phyloP scores from a whole-genome alignment of 129 eudicot species.

The Erigeron canadensis region DNA sequence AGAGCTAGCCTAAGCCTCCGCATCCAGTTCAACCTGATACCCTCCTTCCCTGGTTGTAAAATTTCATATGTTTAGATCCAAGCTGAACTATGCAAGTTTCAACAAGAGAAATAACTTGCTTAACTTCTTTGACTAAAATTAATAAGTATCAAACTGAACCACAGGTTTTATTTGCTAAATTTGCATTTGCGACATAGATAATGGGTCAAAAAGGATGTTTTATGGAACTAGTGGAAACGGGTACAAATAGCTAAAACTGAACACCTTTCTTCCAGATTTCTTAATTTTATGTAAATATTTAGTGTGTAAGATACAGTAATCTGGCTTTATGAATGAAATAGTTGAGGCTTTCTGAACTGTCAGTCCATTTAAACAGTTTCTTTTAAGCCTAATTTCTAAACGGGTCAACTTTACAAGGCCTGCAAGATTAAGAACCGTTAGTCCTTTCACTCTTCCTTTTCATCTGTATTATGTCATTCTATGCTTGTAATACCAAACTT shows the following conservation, averaged over 20 bases:
- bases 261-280: background rate
- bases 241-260: background rate
- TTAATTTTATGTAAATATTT: background rate
- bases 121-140: background rate
- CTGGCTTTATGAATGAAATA: background rate
- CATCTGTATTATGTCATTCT: background rate
- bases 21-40: conserved; percentile 56
- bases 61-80: background rate
- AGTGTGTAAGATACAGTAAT: background rate
- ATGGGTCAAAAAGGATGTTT: background rate
- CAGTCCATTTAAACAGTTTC: background rate
- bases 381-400: background rate
- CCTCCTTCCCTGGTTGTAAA: conserved; percentile 51
- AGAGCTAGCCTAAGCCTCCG: conserved; percentile 62
- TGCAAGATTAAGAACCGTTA: background rate
- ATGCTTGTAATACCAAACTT: background rate
- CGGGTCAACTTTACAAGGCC: background rate
- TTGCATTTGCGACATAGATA: background rate
- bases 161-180: too few relatives aligned
- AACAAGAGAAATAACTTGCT: background rate
- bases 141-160: too few relatives aligned
- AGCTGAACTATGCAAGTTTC: background rate
- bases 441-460: background rate
- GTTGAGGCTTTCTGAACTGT: background rate
- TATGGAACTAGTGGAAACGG: background rate